A percentile compares a stretch with the other conserved stretches of the same genome.
Evolutionary conservation across 2,329 filamentous ascomycete species (phyloP).

Genomic region (Fusarium pilosicola): DNA sequence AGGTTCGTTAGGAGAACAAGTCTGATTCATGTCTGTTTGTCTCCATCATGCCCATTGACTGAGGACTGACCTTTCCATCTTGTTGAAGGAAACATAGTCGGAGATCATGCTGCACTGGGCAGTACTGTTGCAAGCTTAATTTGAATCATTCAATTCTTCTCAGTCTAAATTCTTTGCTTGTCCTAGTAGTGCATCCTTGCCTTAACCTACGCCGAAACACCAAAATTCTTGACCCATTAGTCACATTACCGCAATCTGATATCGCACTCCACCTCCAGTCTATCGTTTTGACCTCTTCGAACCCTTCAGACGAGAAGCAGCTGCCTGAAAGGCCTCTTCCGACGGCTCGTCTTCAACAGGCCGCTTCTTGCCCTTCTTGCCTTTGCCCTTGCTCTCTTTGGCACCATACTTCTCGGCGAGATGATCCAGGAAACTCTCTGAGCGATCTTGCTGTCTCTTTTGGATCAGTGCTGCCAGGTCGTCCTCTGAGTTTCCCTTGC

Average conservation of each 20-base stretch:
- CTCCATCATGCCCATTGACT: not conserved
- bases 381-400: slow-evolving; percentile 51
- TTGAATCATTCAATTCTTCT: not conserved
- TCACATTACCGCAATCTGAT: not conserved
- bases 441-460: slow-evolving; percentile 71
- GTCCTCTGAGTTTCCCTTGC: slow-evolving; percentile 58
- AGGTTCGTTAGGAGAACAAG: not conserved
- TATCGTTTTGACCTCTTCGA: slow-evolving; percentile 43
- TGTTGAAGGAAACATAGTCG: too few relatives aligned
- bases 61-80: not conserved
- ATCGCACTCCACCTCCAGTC: not conserved
- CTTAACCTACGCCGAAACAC: slow-evolving; percentile 10
- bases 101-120: not conserved
- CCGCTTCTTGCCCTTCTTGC: slow-evolving; percentile 64
- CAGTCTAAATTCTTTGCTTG: not conserved
- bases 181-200: not conserved
- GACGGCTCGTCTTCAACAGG: slow-evolving; percentile 70
- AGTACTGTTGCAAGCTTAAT: not conserved
- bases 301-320: slow-evolving; percentile 58
- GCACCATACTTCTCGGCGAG: slow-evolving; percentile 81
- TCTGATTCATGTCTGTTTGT: not conserved
- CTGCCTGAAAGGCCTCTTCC: slow-evolving; percentile 69
- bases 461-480: slow-evolving; percentile 79
- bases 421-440: slow-evolving; percentile 72
- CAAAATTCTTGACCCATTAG: not conserved